These are phyloP conservation scores for Avena atlantica DNA, from an alignment of 176 grass and related monocot species.

Conservation along the genomic window DNA sequence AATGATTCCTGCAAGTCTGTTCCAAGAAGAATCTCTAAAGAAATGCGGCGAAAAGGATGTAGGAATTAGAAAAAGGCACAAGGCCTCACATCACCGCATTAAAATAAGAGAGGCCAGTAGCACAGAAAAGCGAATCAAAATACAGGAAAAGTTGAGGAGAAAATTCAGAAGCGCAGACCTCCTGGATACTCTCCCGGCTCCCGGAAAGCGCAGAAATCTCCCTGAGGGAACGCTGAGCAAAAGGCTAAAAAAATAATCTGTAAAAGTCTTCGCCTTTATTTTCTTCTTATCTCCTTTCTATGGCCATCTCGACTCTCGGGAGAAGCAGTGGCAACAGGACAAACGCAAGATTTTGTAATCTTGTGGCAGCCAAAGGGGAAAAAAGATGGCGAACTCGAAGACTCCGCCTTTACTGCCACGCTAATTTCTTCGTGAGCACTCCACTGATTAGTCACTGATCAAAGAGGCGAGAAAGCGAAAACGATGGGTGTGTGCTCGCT, in stretches of 20 bases:
- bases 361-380: constrained; percentile 2
- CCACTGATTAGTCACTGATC: neutral
- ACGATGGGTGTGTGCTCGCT: neutral
- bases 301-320: constrained; percentile 28
- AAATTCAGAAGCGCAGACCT: constrained; percentile 28
- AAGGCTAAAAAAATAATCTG: neutral
- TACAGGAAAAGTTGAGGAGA: neutral
- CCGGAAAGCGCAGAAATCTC: constrained; percentile 17
- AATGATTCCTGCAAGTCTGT: constrained; percentile 25
- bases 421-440: constrained; percentile 22
- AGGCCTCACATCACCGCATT: constrained; percentile 36
- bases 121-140: constrained; percentile 4
- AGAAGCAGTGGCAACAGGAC: constrained; percentile 44
- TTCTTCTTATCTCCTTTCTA: constrained; percentile 47
- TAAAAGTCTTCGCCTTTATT: constrained; percentile 29
- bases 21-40: constrained; percentile 28
- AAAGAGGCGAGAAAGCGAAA: constrained; percentile 19
- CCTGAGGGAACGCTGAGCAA: neutral
- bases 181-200: neutral
- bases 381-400: constrained; percentile 48
- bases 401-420: neutral
- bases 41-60: constrained; percentile 46
- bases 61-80: constrained; percentile 30
- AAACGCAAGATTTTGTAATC: constrained; percentile 49
- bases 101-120: constrained; percentile 29